Base-by-base conservation (phyloP, 768 basidiomycete species). In the Macrocybe gigantea region DNA sequence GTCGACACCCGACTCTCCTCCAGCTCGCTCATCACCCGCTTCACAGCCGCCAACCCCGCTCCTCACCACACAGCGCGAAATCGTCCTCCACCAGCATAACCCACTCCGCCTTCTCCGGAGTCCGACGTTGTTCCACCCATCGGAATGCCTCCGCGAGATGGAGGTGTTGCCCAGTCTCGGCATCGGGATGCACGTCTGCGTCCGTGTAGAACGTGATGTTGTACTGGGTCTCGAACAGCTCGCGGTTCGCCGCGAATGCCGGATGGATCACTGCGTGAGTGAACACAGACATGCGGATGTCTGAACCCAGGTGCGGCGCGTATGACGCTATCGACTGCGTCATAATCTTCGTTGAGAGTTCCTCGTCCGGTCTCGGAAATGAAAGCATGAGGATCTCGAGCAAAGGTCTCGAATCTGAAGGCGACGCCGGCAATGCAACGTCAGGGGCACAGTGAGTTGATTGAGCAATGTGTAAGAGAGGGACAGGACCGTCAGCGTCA, bases 71-170 rank as follows among this genome's bases (percentile, higher is more conserved):
- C 13, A 73, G 38, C 0, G 72, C 71, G 40, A 73, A 73, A 50
- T 74, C 71, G 51, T 74, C 71, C 45, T 72, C 72, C 30, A 69
- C 57, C 9, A 73, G 57, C 66, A 72, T 72, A 4, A 73, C 51
- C 70, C 70, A 73, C 47, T 73, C 69, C 10, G 68, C 61, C 34
- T 51, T 49, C n/a, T 11, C 31, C 1, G 49, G 33, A 22, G 22
- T 22, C 22, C 4, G 22, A 5, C 50, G 48, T 38, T 57, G 58
- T 33, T 42, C 33, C 49, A 57, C 51, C 73, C 70, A 73, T 29
- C 64, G 49, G 36, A 73, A 64, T 4, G 70, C 70, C 40, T 74
- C 72, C 6, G 69, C 61, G 32, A 68, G 60, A 53, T 72, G 72
- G 32, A 72, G 58, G 47, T 71, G 62, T 40, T 74, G 73, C 0